Evolutionary conservation across 2,329 filamentous ascomycete genomes (phyloP), one percentile per base, ranked within the genome.

Genomic region (Colletotrichum orbiculare): DNA sequence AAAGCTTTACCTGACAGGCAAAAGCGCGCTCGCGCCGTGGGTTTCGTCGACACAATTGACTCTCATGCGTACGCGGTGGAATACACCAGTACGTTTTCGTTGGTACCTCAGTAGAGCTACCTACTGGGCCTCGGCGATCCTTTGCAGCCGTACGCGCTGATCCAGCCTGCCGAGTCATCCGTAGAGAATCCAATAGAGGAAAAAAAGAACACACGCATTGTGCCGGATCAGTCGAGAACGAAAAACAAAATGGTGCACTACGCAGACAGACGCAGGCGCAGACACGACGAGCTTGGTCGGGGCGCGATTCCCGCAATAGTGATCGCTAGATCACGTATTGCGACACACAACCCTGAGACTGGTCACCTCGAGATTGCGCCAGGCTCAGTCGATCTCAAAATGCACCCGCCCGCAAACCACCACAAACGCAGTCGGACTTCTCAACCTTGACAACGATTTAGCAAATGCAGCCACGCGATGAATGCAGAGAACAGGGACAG

Each of bases 241-340:
- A 25, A 25, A 25, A 25, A 25, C 25, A 25, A 25, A 5, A 25
- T 25, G 25, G 25, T 25, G 25, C 25, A 25, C 25, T 5, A 25
- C 25, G 25, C 25, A 25, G 25, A 25, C 25, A 25, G 25, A 5
- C 46, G 46, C 13, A 35, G n/a, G 10, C 13, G 6, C 15, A 34
- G 15, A 7, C 15, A 13, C 17, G n/a, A 12, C 15, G n/a, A 17
- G 9, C 50, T 25, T 46, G 11, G n/a, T 45, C 39, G 45, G 45
- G 49, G 42, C 17, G 25, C 11, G 42, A 47, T 37, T 56, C 47
- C 13, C 52, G 57, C 53, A 42, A 63, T 42, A 53, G 52, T 57
- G 63, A 63, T 63, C 63, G 52, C 63, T 63, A 46, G 59, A 63
- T 52, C 52, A 65, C 58, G 47, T 15, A 46, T 45, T 49, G 33